Percentiles rank a stretch among this genome's conserved stretches.
Conservation (phyloP, 179 eudicot species). For the Beta corolliflora region DNA sequence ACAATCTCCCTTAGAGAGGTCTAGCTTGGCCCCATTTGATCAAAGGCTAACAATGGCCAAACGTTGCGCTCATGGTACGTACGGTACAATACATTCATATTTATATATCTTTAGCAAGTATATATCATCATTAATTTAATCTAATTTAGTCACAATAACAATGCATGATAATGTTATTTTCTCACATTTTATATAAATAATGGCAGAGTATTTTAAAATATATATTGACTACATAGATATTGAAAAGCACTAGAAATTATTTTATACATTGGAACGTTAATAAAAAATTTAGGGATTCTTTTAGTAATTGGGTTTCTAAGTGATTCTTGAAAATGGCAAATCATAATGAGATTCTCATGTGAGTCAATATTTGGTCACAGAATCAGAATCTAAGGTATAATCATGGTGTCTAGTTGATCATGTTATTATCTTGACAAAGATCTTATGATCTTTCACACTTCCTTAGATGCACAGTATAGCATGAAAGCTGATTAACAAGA, state of each 20-base stretch:
- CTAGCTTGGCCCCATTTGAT: conserved; percentile 20
- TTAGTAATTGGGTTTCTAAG: background rate
- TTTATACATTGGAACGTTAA: no score
- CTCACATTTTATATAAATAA: no score
- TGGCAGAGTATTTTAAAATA: no score
- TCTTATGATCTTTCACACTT: background rate
- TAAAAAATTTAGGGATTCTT: no score
- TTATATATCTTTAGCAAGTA: no score
- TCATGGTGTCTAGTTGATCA: conserved; percentile 3
- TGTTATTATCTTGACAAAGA: conserved; percentile 5
- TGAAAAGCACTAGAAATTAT: no score
- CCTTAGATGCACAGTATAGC: background rate
- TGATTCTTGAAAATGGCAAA: background rate
- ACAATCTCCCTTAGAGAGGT: conserved; percentile 40
- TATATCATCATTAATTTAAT: no score
- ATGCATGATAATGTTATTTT: no score
- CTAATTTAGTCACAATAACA: no score
- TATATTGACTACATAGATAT: no score
- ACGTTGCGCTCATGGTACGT: conserved; percentile 75
- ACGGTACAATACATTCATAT: no score
- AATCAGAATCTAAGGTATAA: background rate
- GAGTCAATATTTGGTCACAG: background rate
- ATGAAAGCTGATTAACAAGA: background rate
- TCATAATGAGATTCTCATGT: background rate
- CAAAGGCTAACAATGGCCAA: conserved; percentile 82